Conservation (phyloP, 2,329 filamentous ascomycete genomes). For the Beauveria brongniartii region DNA sequence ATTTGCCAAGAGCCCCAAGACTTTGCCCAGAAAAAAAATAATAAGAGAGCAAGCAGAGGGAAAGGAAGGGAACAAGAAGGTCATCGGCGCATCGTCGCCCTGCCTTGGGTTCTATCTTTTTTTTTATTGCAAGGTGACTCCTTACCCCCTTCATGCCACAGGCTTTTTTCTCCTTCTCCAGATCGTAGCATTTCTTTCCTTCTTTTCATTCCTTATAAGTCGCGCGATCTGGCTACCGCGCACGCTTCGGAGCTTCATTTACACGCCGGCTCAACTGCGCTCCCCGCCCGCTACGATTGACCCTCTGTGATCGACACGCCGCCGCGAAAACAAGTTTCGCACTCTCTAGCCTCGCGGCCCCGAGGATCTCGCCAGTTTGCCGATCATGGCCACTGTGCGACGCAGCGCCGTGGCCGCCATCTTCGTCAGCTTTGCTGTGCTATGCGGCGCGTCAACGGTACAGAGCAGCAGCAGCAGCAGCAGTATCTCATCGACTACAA, state of each 20-base stretch:
- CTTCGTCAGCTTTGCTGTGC: not conserved
- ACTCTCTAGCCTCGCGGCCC: not conserved
- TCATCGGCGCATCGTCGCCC: conserved; percentile 1
- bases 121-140: not conserved
- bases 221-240: not conserved
- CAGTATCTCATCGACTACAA: not conserved
- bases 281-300: not conserved
- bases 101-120: not conserved
- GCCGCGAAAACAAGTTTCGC: not conserved
- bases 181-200: not conserved
- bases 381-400: conserved; percentile 2
- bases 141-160: not conserved
- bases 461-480: not conserved
- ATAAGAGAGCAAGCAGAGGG: not conserved
- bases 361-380: not conserved
- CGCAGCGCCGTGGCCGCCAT: conserved; percentile 1
- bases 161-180: not conserved
- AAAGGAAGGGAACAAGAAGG: not conserved
- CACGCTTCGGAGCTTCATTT: not conserved
- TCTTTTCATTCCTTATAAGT: too few relatives aligned
- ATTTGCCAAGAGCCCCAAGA: conserved; percentile 9
- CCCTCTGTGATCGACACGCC: conserved; percentile 6
- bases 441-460: not conserved
- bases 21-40: conserved; percentile 6
- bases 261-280: not conserved